Base-by-base conservation (phyloP, 495 filamentous ascomycete genomes). In the Podospora tetraspora region DNA sequence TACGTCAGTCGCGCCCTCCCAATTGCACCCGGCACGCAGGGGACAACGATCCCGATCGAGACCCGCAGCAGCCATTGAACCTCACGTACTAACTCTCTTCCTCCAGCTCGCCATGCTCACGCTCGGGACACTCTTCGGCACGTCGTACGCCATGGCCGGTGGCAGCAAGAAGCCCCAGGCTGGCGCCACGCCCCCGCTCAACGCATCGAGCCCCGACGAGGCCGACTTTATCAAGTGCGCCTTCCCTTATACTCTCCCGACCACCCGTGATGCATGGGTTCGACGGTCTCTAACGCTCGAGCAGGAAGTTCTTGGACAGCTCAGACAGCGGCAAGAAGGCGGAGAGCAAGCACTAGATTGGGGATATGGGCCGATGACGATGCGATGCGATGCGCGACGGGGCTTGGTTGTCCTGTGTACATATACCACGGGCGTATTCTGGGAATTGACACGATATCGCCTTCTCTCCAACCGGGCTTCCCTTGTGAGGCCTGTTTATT, bases 161-260 rank as follows among this genome's bases (percentile, higher is more conserved):
- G 90, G 92, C 71, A 81, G 85, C 73, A 86, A 86, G 79, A 87
- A 88, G 81, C 80, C 72, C 70, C 72, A 88, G 81, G 80, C 72
- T 67, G 72, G 73, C 21, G 79, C 78, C 75, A 85, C 86, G 68
- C 94, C 94, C 66, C 91, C 92, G 29, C 92, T 97, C 84, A 90
- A 94, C 79, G 93, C 94, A 59, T 82, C 83, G 68, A 94, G 88
- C 82, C 90, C 92, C 77, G 94, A 97, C 77, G 94, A 99, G 86
- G 93, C 96, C 84, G 89, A 89, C 73, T 99, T 97, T 83, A 95
- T 99, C 85, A 92, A 96, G 94, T 98, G 87, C 78, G 91, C 29
- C 21, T 9, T 23, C 34, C 19, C 22, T 29, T 19, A 37, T n/a
- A 57, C 66, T 70, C 64, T 43, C 66, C 30, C 6, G 0, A 16